Conservation (phyloP, 2,329 filamentous ascomycete genomes). For the Fonsecaea nubica region DNA sequence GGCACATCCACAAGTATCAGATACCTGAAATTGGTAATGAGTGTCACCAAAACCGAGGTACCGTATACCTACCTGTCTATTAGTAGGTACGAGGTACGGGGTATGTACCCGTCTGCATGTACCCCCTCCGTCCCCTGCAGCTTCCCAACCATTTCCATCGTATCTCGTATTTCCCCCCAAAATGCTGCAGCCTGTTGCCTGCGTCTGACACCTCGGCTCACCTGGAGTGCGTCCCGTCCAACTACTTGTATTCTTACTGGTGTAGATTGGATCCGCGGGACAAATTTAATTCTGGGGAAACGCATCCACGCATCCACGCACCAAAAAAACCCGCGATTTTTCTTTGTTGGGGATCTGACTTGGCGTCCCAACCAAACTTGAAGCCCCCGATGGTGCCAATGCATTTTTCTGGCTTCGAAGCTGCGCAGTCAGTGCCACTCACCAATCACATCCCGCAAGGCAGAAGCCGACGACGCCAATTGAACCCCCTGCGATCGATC, state of each 20-base stretch:
- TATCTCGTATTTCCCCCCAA: constrained; percentile 80
- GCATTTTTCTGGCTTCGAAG: constrained; percentile 5
- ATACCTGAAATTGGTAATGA: not conserved
- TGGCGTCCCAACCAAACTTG: constrained; percentile 22
- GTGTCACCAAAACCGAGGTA: not conserved
- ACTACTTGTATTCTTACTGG: too few species aligned
- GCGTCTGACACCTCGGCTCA: not conserved
- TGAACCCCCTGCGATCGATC: constrained; percentile 1
- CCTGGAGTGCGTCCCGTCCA: too few species aligned
- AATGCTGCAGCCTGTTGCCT: constrained; percentile 54
- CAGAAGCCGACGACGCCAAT: constrained; percentile 3
- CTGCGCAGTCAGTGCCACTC: too few species aligned
- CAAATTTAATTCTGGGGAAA: constrained; percentile 11
- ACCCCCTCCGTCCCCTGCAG: not conserved
- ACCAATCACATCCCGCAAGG: constrained; percentile 10
- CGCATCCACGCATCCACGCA: not conserved
- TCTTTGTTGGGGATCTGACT: constrained; percentile 22
- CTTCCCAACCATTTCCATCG: not conserved
- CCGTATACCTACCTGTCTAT: not conserved
- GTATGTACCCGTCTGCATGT: too few species aligned
- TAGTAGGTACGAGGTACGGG: too few species aligned
- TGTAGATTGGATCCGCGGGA: too few species aligned
- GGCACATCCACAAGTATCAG: not conserved
- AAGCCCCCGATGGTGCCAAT: not conserved
- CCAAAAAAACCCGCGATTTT: not conserved